Percentiles rank a stretch among this genome's conserved stretches.
phyloP scores from a whole-genome alignment of 257 asterid genomes.

The Fraxinus americana region DNA sequence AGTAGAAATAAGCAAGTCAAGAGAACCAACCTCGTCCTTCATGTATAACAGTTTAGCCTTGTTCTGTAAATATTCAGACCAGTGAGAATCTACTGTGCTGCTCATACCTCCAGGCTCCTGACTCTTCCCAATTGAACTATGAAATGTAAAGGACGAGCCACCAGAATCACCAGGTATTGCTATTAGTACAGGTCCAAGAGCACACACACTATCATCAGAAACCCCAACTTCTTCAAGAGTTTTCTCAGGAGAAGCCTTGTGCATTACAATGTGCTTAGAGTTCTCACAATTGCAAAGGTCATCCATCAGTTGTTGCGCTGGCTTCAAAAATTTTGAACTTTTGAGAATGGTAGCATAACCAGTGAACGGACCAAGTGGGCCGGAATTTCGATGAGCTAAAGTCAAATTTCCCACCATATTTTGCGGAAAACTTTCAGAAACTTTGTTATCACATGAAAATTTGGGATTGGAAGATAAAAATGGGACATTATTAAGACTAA shows the following conservation, averaged over 20 bases:
- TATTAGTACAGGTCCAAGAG: constrained; percentile 19
- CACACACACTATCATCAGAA: constrained; percentile 23
- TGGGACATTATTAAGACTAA: background rate
- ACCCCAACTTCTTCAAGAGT: constrained; percentile 37
- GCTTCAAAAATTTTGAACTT: constrained; percentile 61
- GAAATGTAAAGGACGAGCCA: constrained; percentile 17
- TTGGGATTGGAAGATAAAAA: constrained; percentile 23
- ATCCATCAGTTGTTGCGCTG: constrained; percentile 66
- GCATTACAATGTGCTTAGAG: constrained; percentile 22
- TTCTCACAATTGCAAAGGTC: constrained; percentile 48
- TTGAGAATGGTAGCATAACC: constrained; percentile 73
- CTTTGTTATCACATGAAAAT: constrained; percentile 10
- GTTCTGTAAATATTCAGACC: constrained; percentile 38
- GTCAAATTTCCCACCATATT: constrained; percentile 25
- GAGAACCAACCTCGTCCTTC: constrained; percentile 54
- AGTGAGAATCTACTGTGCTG: constrained; percentile 22
- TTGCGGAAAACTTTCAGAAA: constrained; percentile 15
- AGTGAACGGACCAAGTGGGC: constrained; percentile 82
- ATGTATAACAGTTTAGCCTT: constrained; percentile 43
- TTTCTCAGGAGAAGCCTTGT: constrained; percentile 17
- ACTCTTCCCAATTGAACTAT: constrained; percentile 16
- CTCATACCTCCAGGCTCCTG: constrained; percentile 22
- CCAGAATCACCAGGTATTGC: constrained; percentile 30
- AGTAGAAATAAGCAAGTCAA: background rate
- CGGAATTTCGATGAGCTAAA: constrained; percentile 40